Percentiles rank a stretch among this genome's conserved stretches.
Evolutionary conservation across 805 yeast species (phyloP).

Genomic region (Candida orba): DNA sequence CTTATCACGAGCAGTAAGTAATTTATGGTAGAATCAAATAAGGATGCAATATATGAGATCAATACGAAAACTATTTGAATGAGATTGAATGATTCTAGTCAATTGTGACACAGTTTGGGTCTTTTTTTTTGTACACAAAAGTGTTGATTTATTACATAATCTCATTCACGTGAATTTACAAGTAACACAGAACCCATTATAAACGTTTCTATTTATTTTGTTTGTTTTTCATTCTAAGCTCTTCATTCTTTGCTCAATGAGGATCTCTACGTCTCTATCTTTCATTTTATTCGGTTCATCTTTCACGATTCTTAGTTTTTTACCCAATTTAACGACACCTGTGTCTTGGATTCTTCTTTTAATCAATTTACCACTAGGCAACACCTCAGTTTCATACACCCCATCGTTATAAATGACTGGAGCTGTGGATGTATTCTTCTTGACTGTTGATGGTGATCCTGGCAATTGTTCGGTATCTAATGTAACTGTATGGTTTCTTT

Average conservation of each 20-base stretch:
- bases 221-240: slow-evolving; percentile 24
- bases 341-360: slow-evolving; percentile 30
- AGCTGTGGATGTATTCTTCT: slow-evolving; percentile 20
- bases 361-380: slow-evolving; percentile 70
- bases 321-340: slow-evolving; percentile 27
- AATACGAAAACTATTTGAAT: no score
- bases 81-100: no score
- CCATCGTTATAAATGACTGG: slow-evolving; percentile 14
- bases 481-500: slow-evolving; percentile 20
- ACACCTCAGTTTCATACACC: slow-evolving; percentile 44
- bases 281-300: not conserved
- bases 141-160: not conserved
- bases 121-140: no score
- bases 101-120: not conserved
- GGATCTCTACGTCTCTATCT: slow-evolving; percentile 41
- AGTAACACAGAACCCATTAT: no score
- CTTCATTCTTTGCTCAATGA: slow-evolving; percentile 42
- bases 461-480: slow-evolving; percentile 36
- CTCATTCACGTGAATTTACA: no score
- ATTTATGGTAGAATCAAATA: not conserved
- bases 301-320: slow-evolving; percentile 31
- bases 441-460: slow-evolving; percentile 32
- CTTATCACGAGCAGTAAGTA: no score
- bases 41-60: no score
- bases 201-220: no score